Evolutionary conservation across 306 rosid genomes (phyloP).

Genomic region (Prinsepia uniflora): DNA sequence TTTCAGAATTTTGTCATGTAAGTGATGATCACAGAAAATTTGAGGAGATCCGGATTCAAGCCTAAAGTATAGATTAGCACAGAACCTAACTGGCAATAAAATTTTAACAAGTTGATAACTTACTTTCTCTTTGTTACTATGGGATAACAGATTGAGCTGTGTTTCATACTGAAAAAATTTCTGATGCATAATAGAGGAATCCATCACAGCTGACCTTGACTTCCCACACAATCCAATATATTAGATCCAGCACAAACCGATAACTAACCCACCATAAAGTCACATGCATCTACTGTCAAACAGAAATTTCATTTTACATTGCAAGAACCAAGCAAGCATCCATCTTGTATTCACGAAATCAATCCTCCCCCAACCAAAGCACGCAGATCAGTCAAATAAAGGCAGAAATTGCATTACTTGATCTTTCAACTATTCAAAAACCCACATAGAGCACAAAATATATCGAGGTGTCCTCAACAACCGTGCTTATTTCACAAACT

Average conservation of each 20-base stretch:
- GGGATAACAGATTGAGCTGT: slow-evolving; percentile 42
- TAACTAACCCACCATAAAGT: slow-evolving; percentile 17
- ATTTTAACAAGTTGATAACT: slow-evolving; percentile 38
- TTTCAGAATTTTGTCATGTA: too few relatives aligned
- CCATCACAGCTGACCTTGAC: slow-evolving; percentile 30
- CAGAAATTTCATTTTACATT: slow-evolving; percentile 6
- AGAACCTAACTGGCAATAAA: slow-evolving; percentile 12
- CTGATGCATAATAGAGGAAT: slow-evolving; percentile 44
- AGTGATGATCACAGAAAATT: neutral
- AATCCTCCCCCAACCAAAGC: slow-evolving; percentile 26
- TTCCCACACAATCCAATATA: slow-evolving; percentile 42
- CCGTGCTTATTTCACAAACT: slow-evolving; percentile 19
- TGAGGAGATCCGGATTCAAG: neutral
- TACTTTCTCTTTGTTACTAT: slow-evolving; percentile 43
- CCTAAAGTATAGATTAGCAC: slow-evolving; percentile 18
- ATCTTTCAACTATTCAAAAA: slow-evolving; percentile 28
- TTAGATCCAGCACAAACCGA: slow-evolving; percentile 29
- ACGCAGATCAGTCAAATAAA: slow-evolving; percentile 19
- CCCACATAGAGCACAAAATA: slow-evolving; percentile 21
- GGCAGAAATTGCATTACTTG: slow-evolving; percentile 17
- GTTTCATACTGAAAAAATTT: slow-evolving; percentile 41
- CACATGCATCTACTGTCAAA: slow-evolving; percentile 26
- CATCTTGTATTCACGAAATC: slow-evolving; percentile 26
- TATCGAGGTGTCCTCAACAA: slow-evolving; percentile 4
- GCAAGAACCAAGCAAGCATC: slow-evolving; percentile 21